Evolutionary conservation across 495 filamentous ascomycete genomes (phyloP).

Genomic region (Penicillium tannophilum): DNA sequence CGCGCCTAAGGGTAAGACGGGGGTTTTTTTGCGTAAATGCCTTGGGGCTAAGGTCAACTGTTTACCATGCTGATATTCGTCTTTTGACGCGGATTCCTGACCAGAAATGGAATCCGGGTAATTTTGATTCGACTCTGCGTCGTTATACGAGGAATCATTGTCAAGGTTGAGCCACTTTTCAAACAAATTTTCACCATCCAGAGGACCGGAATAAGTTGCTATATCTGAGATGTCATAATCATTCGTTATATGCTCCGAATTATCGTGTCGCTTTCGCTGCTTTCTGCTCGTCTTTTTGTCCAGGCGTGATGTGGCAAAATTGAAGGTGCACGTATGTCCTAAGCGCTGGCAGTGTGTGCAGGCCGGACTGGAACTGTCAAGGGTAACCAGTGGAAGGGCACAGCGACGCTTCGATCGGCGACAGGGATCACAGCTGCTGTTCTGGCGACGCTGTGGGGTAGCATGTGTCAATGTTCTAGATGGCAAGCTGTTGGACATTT

Average conservation of each 20-base stretch:
- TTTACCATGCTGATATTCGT: not conserved
- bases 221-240: not conserved
- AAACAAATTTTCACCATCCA: constrained; percentile 1
- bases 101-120: not conserved
- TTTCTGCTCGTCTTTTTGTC: constrained; percentile 2
- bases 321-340: constrained; percentile 27
- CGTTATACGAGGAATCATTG: not conserved
- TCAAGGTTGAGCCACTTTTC: constrained; percentile 21
- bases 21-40: not conserved
- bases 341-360: constrained; percentile 27
- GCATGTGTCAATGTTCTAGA: not conserved
- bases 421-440: constrained; percentile 32
- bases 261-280: constrained; percentile 4
- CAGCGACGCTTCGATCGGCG: constrained; percentile 32
- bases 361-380: not conserved
- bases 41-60: not conserved
- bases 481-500: not conserved
- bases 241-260: not conserved
- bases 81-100: too few relatives aligned
- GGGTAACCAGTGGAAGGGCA: constrained; percentile 9
- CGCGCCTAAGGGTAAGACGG: not conserved
- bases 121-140: not conserved
- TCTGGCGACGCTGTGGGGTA: constrained; percentile 23
- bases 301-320: constrained; percentile 21
- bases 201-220: not conserved